Percentiles rank a stretch among this genome's conserved stretches.
These are phyloP conservation scores for Puccinia coronata DNA, from an alignment of 1,284 basidiomycete genomes.

Conservation along the genomic window DNA sequence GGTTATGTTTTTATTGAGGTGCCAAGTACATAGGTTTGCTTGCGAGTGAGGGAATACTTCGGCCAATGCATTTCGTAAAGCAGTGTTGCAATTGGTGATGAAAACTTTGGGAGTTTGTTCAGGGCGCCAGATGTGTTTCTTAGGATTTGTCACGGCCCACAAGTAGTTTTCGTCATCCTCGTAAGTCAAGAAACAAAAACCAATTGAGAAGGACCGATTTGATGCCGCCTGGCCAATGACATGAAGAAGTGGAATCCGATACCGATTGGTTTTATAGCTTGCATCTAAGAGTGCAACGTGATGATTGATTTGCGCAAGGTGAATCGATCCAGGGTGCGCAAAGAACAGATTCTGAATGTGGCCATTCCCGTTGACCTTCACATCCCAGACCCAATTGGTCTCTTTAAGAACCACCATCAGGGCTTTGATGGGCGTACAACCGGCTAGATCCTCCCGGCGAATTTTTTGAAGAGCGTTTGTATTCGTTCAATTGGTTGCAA, in stretches of 20 bases:
- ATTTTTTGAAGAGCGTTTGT: too few relatives aligned
- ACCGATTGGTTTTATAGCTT: background rate
- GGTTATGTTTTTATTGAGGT: background rate
- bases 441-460: too few relatives aligned
- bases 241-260: too few relatives aligned
- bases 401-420: too few relatives aligned
- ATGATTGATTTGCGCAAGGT: too few relatives aligned
- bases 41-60: background rate
- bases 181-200: conserved; percentile 6
- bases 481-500: too few relatives aligned
- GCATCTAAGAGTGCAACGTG: background rate
- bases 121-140: background rate
- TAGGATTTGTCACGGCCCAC: conserved; percentile 1
- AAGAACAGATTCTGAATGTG: too few relatives aligned
- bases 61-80: background rate
- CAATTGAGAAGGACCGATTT: background rate
- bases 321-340: too few relatives aligned
- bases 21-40: background rate
- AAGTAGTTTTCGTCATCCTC: background rate
- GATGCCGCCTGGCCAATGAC: too few relatives aligned
- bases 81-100: background rate
- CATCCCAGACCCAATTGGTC: background rate
- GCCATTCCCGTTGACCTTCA: too few relatives aligned
- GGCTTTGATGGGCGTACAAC: too few relatives aligned
- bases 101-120: background rate